Conservation (phyloP, 495 filamentous ascomycete genomes). For the Aspergillus indologenus region DNA sequence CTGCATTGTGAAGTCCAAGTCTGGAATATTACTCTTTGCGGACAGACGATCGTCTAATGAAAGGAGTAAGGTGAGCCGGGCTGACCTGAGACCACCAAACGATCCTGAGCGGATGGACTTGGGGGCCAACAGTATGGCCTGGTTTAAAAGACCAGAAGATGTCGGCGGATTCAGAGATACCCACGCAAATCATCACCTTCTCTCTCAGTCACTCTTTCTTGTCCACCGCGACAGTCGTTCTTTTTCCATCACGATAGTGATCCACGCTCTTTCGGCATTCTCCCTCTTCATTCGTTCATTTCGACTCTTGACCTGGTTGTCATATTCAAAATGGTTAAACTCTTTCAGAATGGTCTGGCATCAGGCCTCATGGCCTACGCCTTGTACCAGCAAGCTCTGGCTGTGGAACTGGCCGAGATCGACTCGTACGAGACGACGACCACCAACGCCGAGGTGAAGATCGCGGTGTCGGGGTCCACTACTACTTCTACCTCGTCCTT, state of each 20-base stretch:
- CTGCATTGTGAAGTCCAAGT: neutral
- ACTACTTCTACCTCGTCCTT: slow-evolving; percentile 1
- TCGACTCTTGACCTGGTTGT: neutral
- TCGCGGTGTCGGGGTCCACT: neutral
- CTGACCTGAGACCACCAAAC: neutral
- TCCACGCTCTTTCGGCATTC: neutral
- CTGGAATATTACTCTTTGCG: neutral
- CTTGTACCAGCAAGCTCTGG: slow-evolving; percentile 10
- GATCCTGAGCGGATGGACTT: neutral
- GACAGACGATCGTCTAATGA: neutral
- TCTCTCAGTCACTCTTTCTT: slow-evolving; percentile 2
- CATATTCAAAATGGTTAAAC: slow-evolving; percentile 13
- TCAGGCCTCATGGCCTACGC: slow-evolving; percentile 14
- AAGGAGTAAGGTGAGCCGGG: neutral
- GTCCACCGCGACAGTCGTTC: slow-evolving; percentile 1
- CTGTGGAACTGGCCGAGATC: slow-evolving; percentile 13
- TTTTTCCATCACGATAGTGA: neutral
- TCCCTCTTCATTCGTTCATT: slow-evolving; percentile 2
- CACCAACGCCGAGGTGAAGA: neutral
- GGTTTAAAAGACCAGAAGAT: neutral
- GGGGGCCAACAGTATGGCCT: slow-evolving; percentile 1
- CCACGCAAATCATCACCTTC: neutral
- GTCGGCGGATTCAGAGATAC: neutral
- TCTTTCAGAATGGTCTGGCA: slow-evolving; percentile 10
- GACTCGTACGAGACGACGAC: neutral